Evolutionary conservation across 495 filamentous ascomycete genomes (phyloP), one percentile per base, ranked within the genome.

Genomic region (Astrothelium macrocarpum): DNA sequence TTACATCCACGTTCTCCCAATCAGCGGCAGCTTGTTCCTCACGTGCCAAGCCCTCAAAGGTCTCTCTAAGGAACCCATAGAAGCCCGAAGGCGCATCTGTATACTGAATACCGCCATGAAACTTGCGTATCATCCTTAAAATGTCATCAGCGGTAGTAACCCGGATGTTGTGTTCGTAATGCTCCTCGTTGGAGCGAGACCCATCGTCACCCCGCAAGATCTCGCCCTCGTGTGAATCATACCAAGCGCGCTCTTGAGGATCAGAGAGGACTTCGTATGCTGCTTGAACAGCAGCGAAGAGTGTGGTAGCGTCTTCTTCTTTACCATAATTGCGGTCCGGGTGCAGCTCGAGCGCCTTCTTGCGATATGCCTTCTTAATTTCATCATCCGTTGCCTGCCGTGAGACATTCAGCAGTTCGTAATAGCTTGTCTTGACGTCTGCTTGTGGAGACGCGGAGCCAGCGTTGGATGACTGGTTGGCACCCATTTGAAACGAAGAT

Each of bases 261-360:
- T 99, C 95, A 18, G 91, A 95, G 1, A 99, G 85, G 25, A 97
- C 84, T 71, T 97, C 91, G 74, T 97, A 96, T 42, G 94, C 94
- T 11, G 90, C 81, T 72, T 96, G 92, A 28, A 97, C 82, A 68
- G 94, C 91, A 53, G 92, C 91, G 72, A 99, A 99, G 23, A 86
- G 84, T 64, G 76, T 79, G 0, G 94, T 98, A 9, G 93, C 84
- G 65, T 85, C 84, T 66, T 94, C 90, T 60, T 85, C 85, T 71
- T 96, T 86, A 64, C 88, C 89, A 74, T 85, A 90, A 75, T 99
- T 99, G 66, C 93, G 88, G 73, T 99, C 94, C 1, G 94, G 94
- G 72, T 99, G 94, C 2, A 96, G 78, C 72, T 96, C 91, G 32
- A 99, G 83, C 1, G 94, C 94, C 73, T 91, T 97, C 64, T 76